These are phyloP conservation scores for Suillus subluteus DNA, from an alignment of 768 basidiomycete genomes.

Conservation along the genomic window DNA sequence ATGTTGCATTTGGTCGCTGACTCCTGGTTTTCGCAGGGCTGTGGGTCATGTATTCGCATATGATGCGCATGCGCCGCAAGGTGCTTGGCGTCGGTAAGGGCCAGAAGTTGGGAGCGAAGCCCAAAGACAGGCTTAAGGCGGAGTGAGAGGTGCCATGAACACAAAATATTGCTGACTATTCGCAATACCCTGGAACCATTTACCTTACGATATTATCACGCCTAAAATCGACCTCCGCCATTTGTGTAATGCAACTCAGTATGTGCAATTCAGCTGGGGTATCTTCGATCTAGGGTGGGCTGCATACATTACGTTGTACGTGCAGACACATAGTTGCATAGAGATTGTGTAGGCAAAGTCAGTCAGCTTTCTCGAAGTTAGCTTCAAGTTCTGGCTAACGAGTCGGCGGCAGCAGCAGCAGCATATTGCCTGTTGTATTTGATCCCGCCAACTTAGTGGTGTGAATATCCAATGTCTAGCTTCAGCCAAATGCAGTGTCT, in stretches of 20 bases:
- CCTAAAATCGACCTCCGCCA: not conserved
- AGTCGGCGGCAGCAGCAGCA: not conserved
- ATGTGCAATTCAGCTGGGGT: not conserved
- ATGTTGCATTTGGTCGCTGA: not conserved
- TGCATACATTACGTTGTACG: not conserved
- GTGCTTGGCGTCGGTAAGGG: slow-evolving; percentile 46
- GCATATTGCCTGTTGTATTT: not conserved
- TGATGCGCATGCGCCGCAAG: slow-evolving; percentile 60
- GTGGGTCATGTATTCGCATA: slow-evolving; percentile 60
- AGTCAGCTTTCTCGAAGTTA: not conserved
- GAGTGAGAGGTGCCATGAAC: slow-evolving; percentile 14
- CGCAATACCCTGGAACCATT: not conserved
- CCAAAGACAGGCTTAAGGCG: slow-evolving; percentile 33
- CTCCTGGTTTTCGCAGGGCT: slow-evolving; percentile 37
- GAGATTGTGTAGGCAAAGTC: not conserved
- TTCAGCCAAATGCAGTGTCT: not conserved
- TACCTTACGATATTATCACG: not conserved
- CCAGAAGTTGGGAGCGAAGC: slow-evolving; percentile 37
- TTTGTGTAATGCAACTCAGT: not conserved
- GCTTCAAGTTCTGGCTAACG: not conserved
- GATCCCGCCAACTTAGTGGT: not conserved
- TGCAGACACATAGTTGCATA: not conserved
- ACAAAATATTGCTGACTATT: not conserved
- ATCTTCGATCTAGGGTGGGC: not conserved
- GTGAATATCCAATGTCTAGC: not conserved